Conservation (phyloP, 2,329 filamentous ascomycete genomes). For the Fusarium sacchari region DNA sequence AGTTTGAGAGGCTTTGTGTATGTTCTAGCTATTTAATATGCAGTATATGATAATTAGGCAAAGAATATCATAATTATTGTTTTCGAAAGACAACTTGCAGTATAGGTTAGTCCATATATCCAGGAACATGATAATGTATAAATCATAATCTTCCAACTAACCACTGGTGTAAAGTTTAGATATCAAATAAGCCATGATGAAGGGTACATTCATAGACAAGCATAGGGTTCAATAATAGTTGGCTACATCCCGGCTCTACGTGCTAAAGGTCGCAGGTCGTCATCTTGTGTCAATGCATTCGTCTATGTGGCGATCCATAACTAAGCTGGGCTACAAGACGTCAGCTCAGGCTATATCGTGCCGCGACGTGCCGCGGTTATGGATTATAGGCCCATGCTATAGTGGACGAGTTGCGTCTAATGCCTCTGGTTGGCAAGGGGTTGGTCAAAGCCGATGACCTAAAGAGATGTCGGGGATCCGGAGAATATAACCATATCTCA, state of each 20-base stretch:
- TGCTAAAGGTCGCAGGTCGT: neutral
- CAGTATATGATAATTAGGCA: neutral
- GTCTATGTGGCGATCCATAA: neutral
- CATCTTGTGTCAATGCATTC: neutral
- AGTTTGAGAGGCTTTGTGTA: neutral
- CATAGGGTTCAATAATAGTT: neutral
- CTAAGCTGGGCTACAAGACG: neutral
- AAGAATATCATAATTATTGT: too few species aligned
- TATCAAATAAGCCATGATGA: too few species aligned
- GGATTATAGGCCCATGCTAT: neutral
- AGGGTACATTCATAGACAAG: neutral
- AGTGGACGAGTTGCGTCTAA: neutral
- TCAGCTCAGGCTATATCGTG: neutral
- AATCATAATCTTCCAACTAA: neutral
- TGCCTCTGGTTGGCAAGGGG: neutral
- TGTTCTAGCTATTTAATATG: neutral
- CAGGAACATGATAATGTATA: neutral
- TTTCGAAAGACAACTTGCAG: neutral
- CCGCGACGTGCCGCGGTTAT: neutral
- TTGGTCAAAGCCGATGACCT: neutral
- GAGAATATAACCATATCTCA: slow-evolving; percentile 12
- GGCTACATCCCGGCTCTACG: neutral
- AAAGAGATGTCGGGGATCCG: neutral
- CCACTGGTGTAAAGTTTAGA: neutral
- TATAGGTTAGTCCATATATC: neutral